phyloP scores from a whole-genome alignment of 225 moss, liverwort and hornwort genomes.

The Takakia lepidozioides region DNA sequence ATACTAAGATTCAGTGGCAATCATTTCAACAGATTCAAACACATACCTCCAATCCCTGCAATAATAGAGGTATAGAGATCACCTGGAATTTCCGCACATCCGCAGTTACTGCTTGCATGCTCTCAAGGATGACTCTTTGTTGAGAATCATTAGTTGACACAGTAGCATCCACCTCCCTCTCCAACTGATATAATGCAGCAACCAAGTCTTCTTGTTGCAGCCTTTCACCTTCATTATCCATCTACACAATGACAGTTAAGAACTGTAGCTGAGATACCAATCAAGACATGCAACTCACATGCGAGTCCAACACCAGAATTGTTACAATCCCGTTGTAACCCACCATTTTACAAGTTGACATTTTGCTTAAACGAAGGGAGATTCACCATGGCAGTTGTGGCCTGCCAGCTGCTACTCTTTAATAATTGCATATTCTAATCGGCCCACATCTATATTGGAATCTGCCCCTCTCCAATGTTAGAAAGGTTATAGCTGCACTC shows the following conservation, averaged over 20 bases:
- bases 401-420: too few relatives aligned
- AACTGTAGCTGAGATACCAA: too few relatives aligned
- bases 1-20: conserved; percentile 1
- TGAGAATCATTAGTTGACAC: conserved; percentile 4
- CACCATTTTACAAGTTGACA: not conserved
- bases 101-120: conserved; percentile 2
- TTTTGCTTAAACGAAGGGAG: not conserved
- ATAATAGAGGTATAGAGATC: not conserved
- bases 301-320: too few relatives aligned
- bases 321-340: too few relatives aligned
- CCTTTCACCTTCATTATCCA: conserved; percentile 36
- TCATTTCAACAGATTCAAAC: not conserved
- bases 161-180: conserved; percentile 25
- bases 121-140: conserved; percentile 10
- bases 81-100: conserved; percentile 12
- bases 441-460: too few relatives aligned
- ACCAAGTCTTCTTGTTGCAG: conserved; percentile 29
- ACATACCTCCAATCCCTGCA: not conserved
- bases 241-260: too few relatives aligned
- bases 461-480: conserved; percentile 1
- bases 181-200: conserved; percentile 35
- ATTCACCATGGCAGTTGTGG: too few relatives aligned
- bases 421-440: too few relatives aligned
- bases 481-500: too few relatives aligned
- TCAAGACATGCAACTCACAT: too few relatives aligned